A percentile compares a stretch with the other conserved stretches of the same genome.
Conservation (phyloP, 108 stramenopile species). For the Fragilariopsis cylindrus region DNA sequence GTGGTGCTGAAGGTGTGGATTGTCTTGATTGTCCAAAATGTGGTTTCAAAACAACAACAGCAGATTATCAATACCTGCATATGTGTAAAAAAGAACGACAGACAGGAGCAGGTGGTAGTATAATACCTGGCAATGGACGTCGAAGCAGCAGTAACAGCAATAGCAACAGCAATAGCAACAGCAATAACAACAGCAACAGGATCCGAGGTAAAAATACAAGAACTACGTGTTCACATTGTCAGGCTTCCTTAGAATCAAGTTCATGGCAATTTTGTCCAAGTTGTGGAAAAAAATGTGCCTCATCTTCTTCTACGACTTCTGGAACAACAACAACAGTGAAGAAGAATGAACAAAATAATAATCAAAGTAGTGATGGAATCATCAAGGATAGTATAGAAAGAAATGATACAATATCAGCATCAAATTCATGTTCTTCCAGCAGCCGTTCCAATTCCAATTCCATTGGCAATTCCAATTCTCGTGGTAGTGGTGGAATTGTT, state of each 20-base stretch:
- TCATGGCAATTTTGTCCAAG: conserved; percentile 18
- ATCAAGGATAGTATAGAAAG: not conserved
- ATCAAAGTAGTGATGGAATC: not conserved
- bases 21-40: conserved; percentile 16
- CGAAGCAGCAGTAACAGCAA: conserved; percentile 2
- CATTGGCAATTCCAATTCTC: not conserved
- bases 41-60: conserved; percentile 11
- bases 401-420: not conserved
- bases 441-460: not conserved
- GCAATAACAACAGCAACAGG: too few species aligned
- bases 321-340: not conserved
- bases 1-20: conserved; percentile 1
- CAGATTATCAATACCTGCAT: conserved; percentile 9
- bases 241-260: not conserved
- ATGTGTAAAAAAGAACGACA: conserved; percentile 13
- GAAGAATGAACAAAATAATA: not conserved
- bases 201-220: not conserved
- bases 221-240: not conserved
- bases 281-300: conserved; percentile 3
- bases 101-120: not conserved
- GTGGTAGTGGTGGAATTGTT: not conserved
- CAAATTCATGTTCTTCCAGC: not conserved
- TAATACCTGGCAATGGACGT: not conserved
- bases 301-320: not conserved
- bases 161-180: not conserved